phyloP scores from a whole-genome alignment of 129 eudicot genomes.

The Dittrichia graveolens region DNA sequence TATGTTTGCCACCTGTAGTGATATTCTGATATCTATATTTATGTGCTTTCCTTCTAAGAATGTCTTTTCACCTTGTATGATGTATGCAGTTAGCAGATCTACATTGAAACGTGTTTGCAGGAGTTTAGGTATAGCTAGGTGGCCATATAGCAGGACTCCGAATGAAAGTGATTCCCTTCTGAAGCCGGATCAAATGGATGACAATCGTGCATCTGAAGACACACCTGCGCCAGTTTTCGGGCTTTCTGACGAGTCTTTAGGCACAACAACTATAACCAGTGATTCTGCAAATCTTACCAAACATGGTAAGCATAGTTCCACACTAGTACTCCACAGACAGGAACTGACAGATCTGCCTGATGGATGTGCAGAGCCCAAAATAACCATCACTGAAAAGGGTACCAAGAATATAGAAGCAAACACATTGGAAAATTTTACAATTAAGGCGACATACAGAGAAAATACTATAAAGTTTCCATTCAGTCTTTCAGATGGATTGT shows the following conservation, averaged over 20 bases:
- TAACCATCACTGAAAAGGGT: background rate
- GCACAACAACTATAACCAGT: background rate
- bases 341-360: background rate
- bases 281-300: constrained; percentile 1
- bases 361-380: background rate
- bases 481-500: constrained; percentile 19
- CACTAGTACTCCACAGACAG: background rate
- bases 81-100: constrained; percentile 7
- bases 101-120: constrained; percentile 3
- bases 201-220: background rate
- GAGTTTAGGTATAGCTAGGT: constrained; percentile 2
- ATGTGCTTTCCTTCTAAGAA: background rate
- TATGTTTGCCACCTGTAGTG: background rate
- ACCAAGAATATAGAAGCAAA: background rate
- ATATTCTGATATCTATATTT: background rate
- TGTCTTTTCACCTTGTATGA: constrained; percentile 3
- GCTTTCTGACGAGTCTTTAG: background rate
- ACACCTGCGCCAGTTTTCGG: constrained; percentile 4
- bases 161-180: background rate
- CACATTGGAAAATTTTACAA: background rate
- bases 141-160: constrained; percentile 14
- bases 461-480: constrained; percentile 13
- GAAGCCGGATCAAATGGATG: constrained; percentile 12
- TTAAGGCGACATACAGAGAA: constrained; percentile 10
- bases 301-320: background rate